Evolutionary conservation across 2,329 filamentous ascomycete species (phyloP).

Genomic region (Pestalotiopsis sp.): DNA sequence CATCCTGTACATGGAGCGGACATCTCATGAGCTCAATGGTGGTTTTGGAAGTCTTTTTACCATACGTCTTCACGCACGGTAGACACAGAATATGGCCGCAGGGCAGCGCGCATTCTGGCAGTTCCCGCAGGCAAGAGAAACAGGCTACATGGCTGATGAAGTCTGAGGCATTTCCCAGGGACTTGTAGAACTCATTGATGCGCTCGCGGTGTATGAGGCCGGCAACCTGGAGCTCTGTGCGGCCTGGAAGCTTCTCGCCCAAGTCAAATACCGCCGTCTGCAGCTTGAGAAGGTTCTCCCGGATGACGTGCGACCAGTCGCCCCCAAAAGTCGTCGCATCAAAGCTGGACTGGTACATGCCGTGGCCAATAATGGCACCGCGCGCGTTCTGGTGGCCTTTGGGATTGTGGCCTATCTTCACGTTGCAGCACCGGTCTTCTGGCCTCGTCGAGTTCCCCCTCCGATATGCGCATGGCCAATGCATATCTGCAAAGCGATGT

Average conservation of each 20-base stretch:
- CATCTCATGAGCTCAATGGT: constrained; percentile 32
- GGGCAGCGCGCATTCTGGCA: constrained; percentile 32
- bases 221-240: constrained; percentile 30
- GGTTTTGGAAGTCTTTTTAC: constrained; percentile 29
- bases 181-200: constrained; percentile 33
- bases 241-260: constrained; percentile 28
- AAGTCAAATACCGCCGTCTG: constrained; percentile 28
- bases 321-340: constrained; percentile 23
- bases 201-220: constrained; percentile 30
- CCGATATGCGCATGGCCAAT: constrained; percentile 28
- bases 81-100: constrained; percentile 33
- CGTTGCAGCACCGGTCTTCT: constrained; percentile 31
- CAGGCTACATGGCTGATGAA: constrained; percentile 33
- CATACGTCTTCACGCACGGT: constrained; percentile 31
- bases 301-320: constrained; percentile 30
- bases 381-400: constrained; percentile 35
- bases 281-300: constrained; percentile 27
- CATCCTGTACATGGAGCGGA: constrained; percentile 30
- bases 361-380: constrained; percentile 33
- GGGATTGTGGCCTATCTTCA: constrained; percentile 31
- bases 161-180: constrained; percentile 25
- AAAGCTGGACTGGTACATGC: constrained; percentile 31
- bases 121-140: constrained; percentile 32
- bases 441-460: constrained; percentile 24
- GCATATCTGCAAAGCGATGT: constrained; percentile 31